Conservation (phyloP, 768 basidiomycete genomes). For the Cantharellus cinnabarinus region DNA sequence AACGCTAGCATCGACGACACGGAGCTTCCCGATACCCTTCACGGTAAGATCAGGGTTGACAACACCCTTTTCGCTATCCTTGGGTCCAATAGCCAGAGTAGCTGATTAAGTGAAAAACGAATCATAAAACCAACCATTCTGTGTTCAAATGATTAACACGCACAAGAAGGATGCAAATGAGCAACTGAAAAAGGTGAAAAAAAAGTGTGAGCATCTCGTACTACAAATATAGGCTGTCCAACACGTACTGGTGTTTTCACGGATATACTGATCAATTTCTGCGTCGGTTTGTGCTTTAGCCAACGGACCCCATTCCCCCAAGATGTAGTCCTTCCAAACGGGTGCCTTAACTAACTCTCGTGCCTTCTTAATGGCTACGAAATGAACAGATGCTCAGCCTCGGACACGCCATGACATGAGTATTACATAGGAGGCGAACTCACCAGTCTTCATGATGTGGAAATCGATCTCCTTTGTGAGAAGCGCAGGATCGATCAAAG, state of each 20-base stretch:
- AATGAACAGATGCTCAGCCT: neutral
- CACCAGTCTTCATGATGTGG: neutral
- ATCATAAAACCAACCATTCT: no score
- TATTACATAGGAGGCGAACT: neutral
- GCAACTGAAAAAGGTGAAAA: neutral
- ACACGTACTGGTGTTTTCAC: neutral
- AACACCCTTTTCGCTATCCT: conserved; percentile 16
- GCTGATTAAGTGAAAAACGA: no score
- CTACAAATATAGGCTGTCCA: no score
- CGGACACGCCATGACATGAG: neutral
- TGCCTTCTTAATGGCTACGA: neutral
- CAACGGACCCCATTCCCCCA: neutral
- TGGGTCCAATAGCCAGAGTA: neutral
- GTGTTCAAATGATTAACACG: no score
- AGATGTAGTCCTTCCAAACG: neutral
- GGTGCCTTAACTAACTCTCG: neutral
- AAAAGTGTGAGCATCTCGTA: no score
- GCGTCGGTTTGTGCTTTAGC: neutral
- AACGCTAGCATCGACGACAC: conserved; percentile 29
- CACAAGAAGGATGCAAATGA: neutral
- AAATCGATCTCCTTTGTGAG: neutral
- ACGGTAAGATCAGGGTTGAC: conserved; percentile 26
- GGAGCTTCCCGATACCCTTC: conserved; percentile 22
- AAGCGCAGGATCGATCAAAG: neutral
- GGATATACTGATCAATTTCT: neutral